Conservation (phyloP, 495 filamentous ascomycete genomes). For the Neurospora sp. region DNA sequence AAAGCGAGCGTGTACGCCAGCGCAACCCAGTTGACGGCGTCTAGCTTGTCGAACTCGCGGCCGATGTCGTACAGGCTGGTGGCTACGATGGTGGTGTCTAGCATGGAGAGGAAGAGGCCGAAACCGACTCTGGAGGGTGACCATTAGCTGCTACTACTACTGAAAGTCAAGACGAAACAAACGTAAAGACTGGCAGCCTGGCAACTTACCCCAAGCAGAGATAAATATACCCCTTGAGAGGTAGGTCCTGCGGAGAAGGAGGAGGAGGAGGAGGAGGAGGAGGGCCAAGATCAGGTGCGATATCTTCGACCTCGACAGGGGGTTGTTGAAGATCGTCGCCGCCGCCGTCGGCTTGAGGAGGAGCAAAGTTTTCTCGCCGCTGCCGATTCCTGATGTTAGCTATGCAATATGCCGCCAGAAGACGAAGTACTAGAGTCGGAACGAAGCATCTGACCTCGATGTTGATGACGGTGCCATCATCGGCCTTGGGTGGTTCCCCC, state of each 20-base stretch:
- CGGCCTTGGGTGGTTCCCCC: neutral
- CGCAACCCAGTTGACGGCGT: conserved; percentile 35
- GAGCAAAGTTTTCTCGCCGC: neutral
- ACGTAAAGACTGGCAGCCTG: too few relatives aligned
- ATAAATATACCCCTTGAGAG: neutral
- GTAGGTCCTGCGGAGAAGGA: neutral
- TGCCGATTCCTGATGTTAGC: neutral
- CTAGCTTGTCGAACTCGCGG: conserved; percentile 25
- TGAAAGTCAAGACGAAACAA: neutral
- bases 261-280: neutral
- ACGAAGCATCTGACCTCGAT: neutral
- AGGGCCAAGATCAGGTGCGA: neutral
- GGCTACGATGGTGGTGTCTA: conserved; percentile 39
- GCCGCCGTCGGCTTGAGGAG: neutral
- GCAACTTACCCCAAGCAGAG: neutral
- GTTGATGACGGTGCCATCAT: neutral
- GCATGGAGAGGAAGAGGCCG: conserved; percentile 29
- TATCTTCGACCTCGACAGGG: neutral
- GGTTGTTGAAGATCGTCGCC: neutral
- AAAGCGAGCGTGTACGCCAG: conserved; percentile 37
- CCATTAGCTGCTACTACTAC: neutral
- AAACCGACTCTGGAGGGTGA: conserved; percentile 2
- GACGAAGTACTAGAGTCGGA: neutral
- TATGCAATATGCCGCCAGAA: neutral
- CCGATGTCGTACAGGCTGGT: conserved; percentile 36